phyloP scores from a whole-genome alignment of 768 basidiomycete species.

The Auriscalpium vulgare region DNA sequence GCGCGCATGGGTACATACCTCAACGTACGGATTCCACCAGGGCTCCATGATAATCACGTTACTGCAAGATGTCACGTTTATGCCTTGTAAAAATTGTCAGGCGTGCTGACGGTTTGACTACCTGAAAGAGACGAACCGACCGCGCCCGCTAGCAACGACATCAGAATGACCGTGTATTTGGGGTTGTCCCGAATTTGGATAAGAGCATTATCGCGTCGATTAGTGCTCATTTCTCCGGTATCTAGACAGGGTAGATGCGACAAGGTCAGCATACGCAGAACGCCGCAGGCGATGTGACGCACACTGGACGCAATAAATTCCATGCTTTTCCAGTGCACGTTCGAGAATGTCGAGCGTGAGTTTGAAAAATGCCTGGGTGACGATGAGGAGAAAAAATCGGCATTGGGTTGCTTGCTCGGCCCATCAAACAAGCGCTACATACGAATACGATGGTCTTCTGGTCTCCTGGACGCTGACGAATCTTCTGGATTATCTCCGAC shows the following conservation, averaged over 20 bases:
- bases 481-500: neutral
- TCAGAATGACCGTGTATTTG: slow-evolving; percentile 4
- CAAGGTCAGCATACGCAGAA: neutral
- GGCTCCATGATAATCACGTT: slow-evolving; percentile 10
- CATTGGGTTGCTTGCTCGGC: neutral
- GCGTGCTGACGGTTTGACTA: neutral
- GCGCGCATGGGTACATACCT: slow-evolving; percentile 1
- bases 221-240: neutral
- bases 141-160: slow-evolving; percentile 5
- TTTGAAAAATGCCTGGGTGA: neutral
- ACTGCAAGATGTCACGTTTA: slow-evolving; percentile 12
- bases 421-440: neutral
- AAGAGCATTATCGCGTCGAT: neutral
- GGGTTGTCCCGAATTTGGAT: neutral
- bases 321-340: neutral
- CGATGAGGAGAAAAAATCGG: neutral
- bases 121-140: neutral
- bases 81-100: neutral
- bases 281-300: neutral
- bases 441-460: slow-evolving; percentile 8
- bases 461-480: neutral
- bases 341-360: neutral
- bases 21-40: slow-evolving; percentile 14
- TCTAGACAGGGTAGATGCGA: neutral
- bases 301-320: neutral